A percentile compares a stretch with the other conserved stretches of the same genome.
phyloP scores from a whole-genome alignment of 2,329 filamentous ascomycete species.

The Amesomyces nigricolor region DNA sequence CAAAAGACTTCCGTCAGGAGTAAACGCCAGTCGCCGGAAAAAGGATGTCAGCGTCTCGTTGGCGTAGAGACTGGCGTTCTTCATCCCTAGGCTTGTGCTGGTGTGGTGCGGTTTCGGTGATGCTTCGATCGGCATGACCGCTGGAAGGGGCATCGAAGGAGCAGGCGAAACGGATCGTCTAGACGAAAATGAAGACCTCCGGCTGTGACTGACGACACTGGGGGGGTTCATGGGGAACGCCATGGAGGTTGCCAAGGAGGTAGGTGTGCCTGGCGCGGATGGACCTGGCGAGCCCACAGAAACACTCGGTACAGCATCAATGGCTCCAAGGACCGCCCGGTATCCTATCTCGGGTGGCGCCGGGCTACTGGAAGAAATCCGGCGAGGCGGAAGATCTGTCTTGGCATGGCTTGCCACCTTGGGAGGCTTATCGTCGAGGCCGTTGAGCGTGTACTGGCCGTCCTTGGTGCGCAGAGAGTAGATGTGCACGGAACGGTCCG shows the following conservation, averaged over 20 bases:
- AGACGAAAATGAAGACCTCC: constrained; percentile 87
- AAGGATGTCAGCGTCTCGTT: constrained; percentile 97
- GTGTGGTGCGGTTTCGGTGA: constrained; percentile 71
- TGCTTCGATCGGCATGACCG: constrained; percentile 88
- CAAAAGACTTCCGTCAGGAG: constrained; percentile 87
- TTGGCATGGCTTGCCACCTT: constrained; percentile 72
- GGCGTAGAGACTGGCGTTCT: constrained; percentile 86
- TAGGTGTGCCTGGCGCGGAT: constrained; percentile 90
- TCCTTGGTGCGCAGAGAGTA: constrained; percentile 96
- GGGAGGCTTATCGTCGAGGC: constrained; percentile 59
- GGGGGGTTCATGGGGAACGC: constrained; percentile 95
- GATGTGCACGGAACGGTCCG: constrained; percentile 94
- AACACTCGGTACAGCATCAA: constrained; percentile 44
- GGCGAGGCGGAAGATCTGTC: constrained; percentile 86
- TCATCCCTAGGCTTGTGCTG: constrained; percentile 56
- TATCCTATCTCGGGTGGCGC: constrained; percentile 77
- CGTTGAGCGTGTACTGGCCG: constrained; percentile 76
- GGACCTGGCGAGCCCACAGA: constrained; percentile 75
- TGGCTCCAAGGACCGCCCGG: constrained; percentile 57
- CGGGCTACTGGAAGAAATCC: constrained; percentile 87
- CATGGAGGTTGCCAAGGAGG: constrained; percentile 77
- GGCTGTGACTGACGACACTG: constrained; percentile 78
- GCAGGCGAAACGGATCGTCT: constrained; percentile 88
- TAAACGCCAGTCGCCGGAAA: constrained; percentile 88
- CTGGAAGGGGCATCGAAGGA: constrained; percentile 86